These are phyloP conservation scores for Mangifera indica DNA, from an alignment of 345 rosid genomes.

Conservation along the genomic window DNA sequence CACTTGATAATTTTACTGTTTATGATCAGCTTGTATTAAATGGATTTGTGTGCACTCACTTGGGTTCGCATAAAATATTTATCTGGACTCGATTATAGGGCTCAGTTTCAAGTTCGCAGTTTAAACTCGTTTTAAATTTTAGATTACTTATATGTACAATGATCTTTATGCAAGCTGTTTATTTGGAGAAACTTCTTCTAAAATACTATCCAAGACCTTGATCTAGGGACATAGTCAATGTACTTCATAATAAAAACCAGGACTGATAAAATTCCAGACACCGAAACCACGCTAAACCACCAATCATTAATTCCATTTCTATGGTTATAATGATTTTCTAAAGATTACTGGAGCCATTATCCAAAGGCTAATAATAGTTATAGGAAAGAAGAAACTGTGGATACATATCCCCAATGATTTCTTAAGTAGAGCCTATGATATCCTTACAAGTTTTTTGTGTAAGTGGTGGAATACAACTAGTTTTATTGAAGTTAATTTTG, in stretches of 20 bases:
- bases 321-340: background rate
- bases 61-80: too few relatives aligned
- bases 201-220: constrained; percentile 41
- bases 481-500: background rate
- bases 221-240: constrained; percentile 48
- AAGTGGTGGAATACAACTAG: background rate
- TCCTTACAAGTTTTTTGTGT: background rate
- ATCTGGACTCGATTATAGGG: too few relatives aligned
- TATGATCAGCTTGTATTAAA: too few relatives aligned
- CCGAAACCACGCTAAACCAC: background rate
- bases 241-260: constrained; percentile 50
- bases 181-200: constrained; percentile 52
- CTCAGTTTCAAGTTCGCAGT: too few relatives aligned
- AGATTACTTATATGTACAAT: too few relatives aligned
- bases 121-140: too few relatives aligned
- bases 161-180: constrained; percentile 66
- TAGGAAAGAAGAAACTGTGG: background rate
- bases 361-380: background rate
- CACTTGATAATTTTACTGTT: too few relatives aligned
- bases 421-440: background rate
- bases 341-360: background rate
- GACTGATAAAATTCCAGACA: constrained; percentile 30
- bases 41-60: too few relatives aligned
- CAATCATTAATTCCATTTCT: background rate
- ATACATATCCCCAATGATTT: background rate